Base-by-base conservation (phyloP, 345 rosid genomes). In the Rubroshorea leprosula region DNA sequence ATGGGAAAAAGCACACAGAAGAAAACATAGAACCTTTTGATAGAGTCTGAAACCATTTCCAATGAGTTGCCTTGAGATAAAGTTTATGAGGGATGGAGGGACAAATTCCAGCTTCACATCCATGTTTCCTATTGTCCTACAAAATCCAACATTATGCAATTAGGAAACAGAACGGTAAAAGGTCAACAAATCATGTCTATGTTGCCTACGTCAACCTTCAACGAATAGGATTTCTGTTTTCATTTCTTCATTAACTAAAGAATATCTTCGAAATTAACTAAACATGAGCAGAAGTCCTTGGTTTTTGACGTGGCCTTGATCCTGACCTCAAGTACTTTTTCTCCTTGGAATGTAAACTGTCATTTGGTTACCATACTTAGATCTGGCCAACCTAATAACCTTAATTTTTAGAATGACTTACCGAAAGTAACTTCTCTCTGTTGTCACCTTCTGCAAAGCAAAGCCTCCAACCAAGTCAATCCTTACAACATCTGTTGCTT, bases 41-140 rank as follows among this genome's bases (percentile, higher is more conserved):
- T 87, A 93, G 53, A 87, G 92, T 70, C 75, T 75, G 79, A 93
- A 93, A 68, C 99, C 92, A 47, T 74, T 83, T 23, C 99, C 96
- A 0, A 93, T 24, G 62, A 89, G 89, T 78, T 93, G 97, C 74
- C 99, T 87, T 21, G 96, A 67, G 47, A 93, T 72, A 35, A 93
- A 93, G 73, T 93, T 93, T 31, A 93, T 78, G 51, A 93, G 91
- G 58, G 84, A 76, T 14, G 97, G 90, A 67, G 97, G 99, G 26
- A 89, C 79, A 23, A 93, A 82, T 60, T 87, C 97, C 69, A 93
- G 61, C 87, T 93, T 93, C 64, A 90, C 44, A 80, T 93, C 99
- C 73, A 93, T 14, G 60, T 65, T 87, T 25, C 66, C 89, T 25
- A 93, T 87, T 14, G 95, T 82, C 82, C 99, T 93, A 66, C 74